Conservation (phyloP, 768 basidiomycete genomes). For the Mycena vulgaris region DNA sequence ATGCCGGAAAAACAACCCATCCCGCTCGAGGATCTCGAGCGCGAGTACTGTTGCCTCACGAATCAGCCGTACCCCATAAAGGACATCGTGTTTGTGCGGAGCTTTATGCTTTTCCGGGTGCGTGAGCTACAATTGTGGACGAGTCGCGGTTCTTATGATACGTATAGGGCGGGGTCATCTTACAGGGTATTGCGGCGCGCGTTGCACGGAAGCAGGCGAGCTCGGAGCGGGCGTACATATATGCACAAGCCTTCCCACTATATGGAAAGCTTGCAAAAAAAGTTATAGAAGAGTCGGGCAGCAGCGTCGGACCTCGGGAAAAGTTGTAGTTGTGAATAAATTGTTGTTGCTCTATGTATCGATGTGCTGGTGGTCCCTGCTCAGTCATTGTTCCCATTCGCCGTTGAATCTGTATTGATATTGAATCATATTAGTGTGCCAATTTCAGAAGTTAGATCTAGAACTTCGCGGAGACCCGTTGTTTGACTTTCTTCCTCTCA, state of each 20-base stretch:
- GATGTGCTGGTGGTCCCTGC: constrained; percentile 1
- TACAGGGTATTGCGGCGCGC: constrained; percentile 93
- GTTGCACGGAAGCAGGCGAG: constrained; percentile 90
- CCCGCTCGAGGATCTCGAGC: constrained; percentile 77
- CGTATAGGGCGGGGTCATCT: constrained; percentile 80
- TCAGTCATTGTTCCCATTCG: constrained; percentile 7
- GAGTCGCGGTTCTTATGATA: too few species aligned
- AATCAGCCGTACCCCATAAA: constrained; percentile 80
- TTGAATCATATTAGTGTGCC: too few species aligned
- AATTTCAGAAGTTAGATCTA: too few species aligned
- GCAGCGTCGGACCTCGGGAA: constrained; percentile 3
- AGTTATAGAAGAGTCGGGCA: not conserved
- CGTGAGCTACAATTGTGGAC: constrained; percentile 39
- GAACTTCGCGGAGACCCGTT: too few species aligned
- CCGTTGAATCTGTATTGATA: too few species aligned
- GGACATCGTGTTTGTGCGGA: constrained; percentile 85
- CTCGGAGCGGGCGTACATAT: constrained; percentile 78
- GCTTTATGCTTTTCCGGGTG: constrained; percentile 90
- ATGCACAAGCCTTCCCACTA: constrained; percentile 66
- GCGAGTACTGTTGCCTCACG: constrained; percentile 83
- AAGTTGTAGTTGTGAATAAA: not conserved
- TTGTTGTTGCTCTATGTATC: constrained; percentile 5
- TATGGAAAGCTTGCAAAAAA: too few species aligned
- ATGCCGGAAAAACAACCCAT: constrained; percentile 70
- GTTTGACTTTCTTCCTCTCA: too few species aligned